phyloP scores from a whole-genome alignment of 2,329 filamentous ascomycete species.

The Aspergillus transmontanensis region DNA sequence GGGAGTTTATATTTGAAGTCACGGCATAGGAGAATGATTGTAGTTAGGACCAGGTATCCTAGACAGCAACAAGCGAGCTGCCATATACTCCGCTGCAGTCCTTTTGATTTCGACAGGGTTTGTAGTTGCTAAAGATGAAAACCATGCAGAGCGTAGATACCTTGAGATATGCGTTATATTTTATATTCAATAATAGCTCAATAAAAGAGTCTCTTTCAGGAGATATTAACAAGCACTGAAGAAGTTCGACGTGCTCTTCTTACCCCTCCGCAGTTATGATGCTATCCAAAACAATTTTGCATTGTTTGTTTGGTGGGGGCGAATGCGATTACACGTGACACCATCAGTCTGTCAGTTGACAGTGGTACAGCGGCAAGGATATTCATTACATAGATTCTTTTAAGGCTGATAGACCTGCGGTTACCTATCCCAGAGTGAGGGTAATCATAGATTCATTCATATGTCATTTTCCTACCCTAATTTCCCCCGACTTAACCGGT shows the following conservation, averaged over 20 bases:
- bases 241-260: not conserved
- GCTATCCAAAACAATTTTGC: slow-evolving; percentile 24
- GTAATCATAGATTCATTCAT: not conserved
- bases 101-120: not conserved
- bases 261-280: slow-evolving; percentile 22
- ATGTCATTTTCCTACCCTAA: not conserved
- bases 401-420: no score
- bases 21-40: not conserved
- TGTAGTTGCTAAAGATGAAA: not conserved
- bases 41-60: not conserved
- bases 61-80: not conserved
- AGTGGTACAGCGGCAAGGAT: no score
- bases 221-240: not conserved
- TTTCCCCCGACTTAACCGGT: not conserved
- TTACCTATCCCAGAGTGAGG: not conserved
- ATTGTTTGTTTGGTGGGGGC: slow-evolving; percentile 23
- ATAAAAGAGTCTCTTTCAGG: not conserved
- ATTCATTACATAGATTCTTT: no score
- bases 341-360: not conserved
- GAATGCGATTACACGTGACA: slow-evolving; percentile 9
- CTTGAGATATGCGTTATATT: not conserved
- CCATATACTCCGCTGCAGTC: not conserved
- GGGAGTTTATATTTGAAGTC: not conserved
- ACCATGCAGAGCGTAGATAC: not conserved
- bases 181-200: not conserved